phyloP scores from a whole-genome alignment of 495 filamentous ascomycete genomes.

The Lophiotrema nucula region DNA sequence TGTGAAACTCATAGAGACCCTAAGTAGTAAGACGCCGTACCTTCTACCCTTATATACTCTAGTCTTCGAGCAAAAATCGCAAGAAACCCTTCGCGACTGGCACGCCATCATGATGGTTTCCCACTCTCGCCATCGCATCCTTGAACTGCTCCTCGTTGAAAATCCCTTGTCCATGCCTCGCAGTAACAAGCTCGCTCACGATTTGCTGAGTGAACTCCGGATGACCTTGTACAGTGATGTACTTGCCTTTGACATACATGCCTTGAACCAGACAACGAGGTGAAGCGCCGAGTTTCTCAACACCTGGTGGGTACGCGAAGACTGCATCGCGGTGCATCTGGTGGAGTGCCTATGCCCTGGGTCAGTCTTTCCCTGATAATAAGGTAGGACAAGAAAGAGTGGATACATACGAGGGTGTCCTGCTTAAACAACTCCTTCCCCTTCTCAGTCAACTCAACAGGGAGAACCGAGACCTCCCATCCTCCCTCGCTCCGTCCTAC shows the following conservation, averaged over 20 bases:
- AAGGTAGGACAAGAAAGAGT: conserved; percentile 1
- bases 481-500: conserved; percentile 66
- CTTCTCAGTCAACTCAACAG: conserved; percentile 65
- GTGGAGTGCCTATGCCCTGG: conserved; percentile 63
- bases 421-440: conserved; percentile 72
- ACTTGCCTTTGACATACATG: conserved; percentile 64
- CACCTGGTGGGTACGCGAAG: conserved; percentile 58
- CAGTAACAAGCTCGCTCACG: conserved; percentile 63
- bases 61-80: conserved; percentile 65
- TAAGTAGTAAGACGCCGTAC: too few species aligned
- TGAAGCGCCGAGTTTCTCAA: conserved; percentile 64
- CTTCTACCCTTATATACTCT: neutral
- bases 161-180: conserved; percentile 60
- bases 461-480: conserved; percentile 79
- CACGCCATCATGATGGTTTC: conserved; percentile 71
- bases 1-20: too few species aligned
- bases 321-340: conserved; percentile 92
- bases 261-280: conserved; percentile 71
- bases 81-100: conserved; percentile 67
- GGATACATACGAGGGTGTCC: conserved; percentile 60
- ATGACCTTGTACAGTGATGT: conserved; percentile 86
- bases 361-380: conserved; percentile 1
- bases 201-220: conserved; percentile 84
- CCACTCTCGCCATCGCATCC: conserved; percentile 65
- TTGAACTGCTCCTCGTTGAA: conserved; percentile 62